Evolutionary conservation across 306 rosid species (phyloP).

Genomic region (Acacia crassicarpa): DNA sequence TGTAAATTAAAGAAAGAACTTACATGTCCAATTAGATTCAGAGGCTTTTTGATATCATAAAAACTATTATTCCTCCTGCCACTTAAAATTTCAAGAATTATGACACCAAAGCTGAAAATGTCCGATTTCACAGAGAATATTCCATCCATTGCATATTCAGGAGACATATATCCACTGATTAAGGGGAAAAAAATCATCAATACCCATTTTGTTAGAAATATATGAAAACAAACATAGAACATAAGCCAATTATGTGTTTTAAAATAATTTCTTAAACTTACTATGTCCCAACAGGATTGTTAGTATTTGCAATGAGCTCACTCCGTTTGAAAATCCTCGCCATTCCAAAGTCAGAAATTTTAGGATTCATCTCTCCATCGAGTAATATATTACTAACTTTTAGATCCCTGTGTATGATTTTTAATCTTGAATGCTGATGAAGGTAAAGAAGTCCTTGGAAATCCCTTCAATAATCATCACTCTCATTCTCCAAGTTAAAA

Average conservation of each 20-base stretch:
- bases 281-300: conserved; percentile 31
- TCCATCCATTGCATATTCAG: conserved; percentile 26
- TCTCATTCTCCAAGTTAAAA: conserved; percentile 11
- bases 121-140: conserved; percentile 33
- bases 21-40: conserved; percentile 41
- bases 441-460: conserved; percentile 24
- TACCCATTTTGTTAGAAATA: not conserved
- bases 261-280: conserved; percentile 1
- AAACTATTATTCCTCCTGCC: conserved; percentile 31
- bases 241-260: not conserved
- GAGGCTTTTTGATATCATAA: not conserved
- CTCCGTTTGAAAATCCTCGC: conserved; percentile 27
- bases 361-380: conserved; percentile 29
- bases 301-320: conserved; percentile 12
- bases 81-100: conserved; percentile 38
- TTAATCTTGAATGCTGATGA: conserved; percentile 18
- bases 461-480: conserved; percentile 21
- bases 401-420: conserved; percentile 28
- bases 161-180: not conserved
- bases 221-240: not conserved
- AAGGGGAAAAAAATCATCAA: not conserved
- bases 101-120: conserved; percentile 33
- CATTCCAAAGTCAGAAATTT: conserved; percentile 32
- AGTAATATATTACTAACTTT: conserved; percentile 13
- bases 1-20: not conserved